These are phyloP conservation scores for Fagopyrum esculentum DNA, from an alignment of 148 eudicot genomes.

Conservation along the genomic window DNA sequence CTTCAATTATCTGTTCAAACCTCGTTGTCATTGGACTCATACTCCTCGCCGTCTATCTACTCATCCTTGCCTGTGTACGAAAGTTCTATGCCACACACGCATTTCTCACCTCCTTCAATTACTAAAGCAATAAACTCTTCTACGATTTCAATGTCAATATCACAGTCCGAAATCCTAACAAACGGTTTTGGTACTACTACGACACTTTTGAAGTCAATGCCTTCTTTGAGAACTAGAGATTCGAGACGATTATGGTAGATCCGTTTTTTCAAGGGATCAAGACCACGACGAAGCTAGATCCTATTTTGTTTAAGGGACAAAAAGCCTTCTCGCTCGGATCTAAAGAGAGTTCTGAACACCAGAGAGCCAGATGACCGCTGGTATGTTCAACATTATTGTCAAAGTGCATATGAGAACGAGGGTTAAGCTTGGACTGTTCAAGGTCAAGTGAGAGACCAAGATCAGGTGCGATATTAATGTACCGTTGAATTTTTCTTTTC, in stretches of 20 bases:
- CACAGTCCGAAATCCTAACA: constrained; percentile 36
- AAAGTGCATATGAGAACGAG: too few relatives aligned
- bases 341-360: too few relatives aligned
- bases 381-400: too few relatives aligned
- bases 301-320: too few relatives aligned
- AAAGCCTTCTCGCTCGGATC: too few relatives aligned
- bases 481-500: too few relatives aligned
- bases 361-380: too few relatives aligned
- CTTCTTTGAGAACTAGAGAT: constrained; percentile 33
- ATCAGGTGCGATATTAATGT: too few relatives aligned
- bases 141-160: constrained; percentile 36
- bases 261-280: constrained; percentile 36
- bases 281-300: too few relatives aligned
- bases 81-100: constrained; percentile 58
- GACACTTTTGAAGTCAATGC: constrained; percentile 37
- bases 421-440: too few relatives aligned
- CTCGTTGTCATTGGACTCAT: constrained; percentile 32
- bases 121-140: constrained; percentile 32
- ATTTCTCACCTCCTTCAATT: constrained; percentile 44
- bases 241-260: constrained; percentile 10
- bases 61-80: constrained; percentile 53
- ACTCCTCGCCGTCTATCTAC: constrained; percentile 41
- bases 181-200: constrained; percentile 38
- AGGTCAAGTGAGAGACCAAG: too few relatives aligned
- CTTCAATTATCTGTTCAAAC: constrained; percentile 36